phyloP scores from a whole-genome alignment of 2,329 filamentous ascomycete species.

The Fusarium metavorans region DNA sequence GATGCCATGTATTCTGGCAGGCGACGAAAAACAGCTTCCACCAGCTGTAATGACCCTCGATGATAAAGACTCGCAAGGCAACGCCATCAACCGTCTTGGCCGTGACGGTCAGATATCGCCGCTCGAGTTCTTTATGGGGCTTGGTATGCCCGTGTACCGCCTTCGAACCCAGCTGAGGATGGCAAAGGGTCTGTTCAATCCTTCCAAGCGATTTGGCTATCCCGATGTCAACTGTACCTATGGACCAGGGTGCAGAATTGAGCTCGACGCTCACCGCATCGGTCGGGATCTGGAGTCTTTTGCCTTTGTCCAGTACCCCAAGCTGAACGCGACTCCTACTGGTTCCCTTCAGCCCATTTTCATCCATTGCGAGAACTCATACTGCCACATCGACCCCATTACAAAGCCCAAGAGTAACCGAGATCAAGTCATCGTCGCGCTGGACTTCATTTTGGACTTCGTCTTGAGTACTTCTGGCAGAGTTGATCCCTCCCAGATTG shows the following conservation, averaged over 20 bases:
- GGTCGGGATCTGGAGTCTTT: neutral
- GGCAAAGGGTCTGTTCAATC: neutral
- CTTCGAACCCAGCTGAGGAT: neutral
- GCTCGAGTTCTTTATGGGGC: neutral
- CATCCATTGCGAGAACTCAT: neutral
- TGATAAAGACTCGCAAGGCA: neutral
- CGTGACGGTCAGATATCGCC: neutral
- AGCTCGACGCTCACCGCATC: neutral
- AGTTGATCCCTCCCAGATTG: neutral
- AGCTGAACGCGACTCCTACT: neutral
- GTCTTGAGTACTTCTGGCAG: neutral
- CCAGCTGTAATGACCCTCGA: neutral
- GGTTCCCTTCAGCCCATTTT: accelerated
- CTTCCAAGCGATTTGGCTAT: neutral
- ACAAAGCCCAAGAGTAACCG: neutral
- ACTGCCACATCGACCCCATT: neutral
- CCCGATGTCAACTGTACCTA: neutral
- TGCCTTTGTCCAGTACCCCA: neutral
- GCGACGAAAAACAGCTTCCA: neutral
- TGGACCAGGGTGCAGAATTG: neutral
- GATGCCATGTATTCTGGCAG: neutral
- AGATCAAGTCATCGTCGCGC: neutral
- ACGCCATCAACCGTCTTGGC: neutral
- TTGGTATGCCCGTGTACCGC: neutral
- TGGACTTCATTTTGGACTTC: neutral